These are phyloP conservation scores for Candida montana DNA, from an alignment of 805 yeast genomes.

Conservation along the genomic window DNA sequence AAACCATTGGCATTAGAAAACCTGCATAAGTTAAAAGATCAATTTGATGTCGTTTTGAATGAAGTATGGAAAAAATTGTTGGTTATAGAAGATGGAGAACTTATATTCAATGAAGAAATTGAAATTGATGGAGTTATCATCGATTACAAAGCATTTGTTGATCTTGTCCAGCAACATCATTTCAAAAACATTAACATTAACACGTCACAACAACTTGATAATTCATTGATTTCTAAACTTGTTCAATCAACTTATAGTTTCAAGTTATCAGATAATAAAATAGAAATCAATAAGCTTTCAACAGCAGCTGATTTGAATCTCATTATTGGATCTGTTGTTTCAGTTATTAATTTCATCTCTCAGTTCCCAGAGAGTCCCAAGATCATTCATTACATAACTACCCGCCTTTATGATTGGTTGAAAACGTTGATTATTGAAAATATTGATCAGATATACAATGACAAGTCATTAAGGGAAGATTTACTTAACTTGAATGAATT, in stretches of 20 bases:
- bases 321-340: conserved; percentile 13
- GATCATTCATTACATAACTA: conserved; percentile 19
- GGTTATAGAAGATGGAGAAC: conserved; percentile 1
- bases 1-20: conserved; percentile 5
- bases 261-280: conserved; percentile 4
- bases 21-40: conserved; percentile 3
- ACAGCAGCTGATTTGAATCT: neutral
- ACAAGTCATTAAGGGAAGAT: conserved; percentile 6
- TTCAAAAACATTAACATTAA: conserved; percentile 14
- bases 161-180: conserved; percentile 8
- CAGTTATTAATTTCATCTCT: conserved; percentile 17
- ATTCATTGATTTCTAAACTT: conserved; percentile 10
- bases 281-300: neutral
- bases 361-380: conserved; percentile 12
- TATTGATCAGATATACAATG: conserved; percentile 13
- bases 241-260: conserved; percentile 4
- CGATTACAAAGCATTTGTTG: conserved; percentile 11
- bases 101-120: conserved; percentile 15
- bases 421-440: conserved; percentile 16
- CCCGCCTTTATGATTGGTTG: conserved; percentile 19
- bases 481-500: conserved; percentile 17
- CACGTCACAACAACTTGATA: conserved; percentile 15
- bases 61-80: conserved; percentile 16
- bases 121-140: conserved; percentile 18
- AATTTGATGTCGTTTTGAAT: conserved; percentile 2